Percentiles rank a stretch among this genome's conserved stretches.
phyloP scores from a whole-genome alignment of 163 green algal species.

The Coccomyxa subellipsoidea region DNA sequence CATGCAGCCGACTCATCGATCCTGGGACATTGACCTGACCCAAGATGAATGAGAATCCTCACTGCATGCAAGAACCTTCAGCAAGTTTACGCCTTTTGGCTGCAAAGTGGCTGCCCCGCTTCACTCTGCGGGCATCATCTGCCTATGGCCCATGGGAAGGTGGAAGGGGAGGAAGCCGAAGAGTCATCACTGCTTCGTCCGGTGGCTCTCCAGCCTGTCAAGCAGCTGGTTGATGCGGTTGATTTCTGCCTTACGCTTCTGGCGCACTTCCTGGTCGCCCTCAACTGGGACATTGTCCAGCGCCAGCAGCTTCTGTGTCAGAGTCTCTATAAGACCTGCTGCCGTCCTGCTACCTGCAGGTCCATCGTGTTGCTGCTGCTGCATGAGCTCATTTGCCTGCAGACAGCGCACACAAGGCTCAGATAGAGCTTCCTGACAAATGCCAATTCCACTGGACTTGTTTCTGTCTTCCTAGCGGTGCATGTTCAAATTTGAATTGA shows the following conservation, averaged over 20 bases:
- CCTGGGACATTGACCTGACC: too few species aligned
- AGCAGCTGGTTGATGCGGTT: constrained; percentile 25
- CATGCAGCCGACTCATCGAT: too few species aligned
- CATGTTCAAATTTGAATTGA: neutral
- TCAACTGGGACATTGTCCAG: constrained; percentile 24
- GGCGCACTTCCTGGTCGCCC: neutral
- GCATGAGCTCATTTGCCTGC: neutral
- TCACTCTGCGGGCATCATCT: too few species aligned
- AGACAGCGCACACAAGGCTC: neutral
- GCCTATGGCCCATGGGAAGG: too few species aligned
- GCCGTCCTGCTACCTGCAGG: neutral
- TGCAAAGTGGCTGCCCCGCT: too few species aligned
- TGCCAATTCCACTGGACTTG: too few species aligned
- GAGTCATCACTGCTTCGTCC: neutral
- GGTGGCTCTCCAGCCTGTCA: neutral
- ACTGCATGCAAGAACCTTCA: too few species aligned
- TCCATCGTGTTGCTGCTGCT: neutral
- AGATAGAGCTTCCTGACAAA: too few species aligned
- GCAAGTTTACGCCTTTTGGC: too few species aligned
- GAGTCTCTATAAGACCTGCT: constrained; percentile 6
- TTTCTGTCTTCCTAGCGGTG: neutral
- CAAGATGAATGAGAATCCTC: too few species aligned
- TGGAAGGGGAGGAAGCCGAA: too few species aligned
- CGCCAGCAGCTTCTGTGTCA: constrained; percentile 31
- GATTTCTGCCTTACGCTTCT: constrained; percentile 25